Percentiles rank a stretch among this genome's conserved stretches.
Evolutionary conservation across 139 green algal species (phyloP).

Genomic region (Nannochloris sp.): DNA sequence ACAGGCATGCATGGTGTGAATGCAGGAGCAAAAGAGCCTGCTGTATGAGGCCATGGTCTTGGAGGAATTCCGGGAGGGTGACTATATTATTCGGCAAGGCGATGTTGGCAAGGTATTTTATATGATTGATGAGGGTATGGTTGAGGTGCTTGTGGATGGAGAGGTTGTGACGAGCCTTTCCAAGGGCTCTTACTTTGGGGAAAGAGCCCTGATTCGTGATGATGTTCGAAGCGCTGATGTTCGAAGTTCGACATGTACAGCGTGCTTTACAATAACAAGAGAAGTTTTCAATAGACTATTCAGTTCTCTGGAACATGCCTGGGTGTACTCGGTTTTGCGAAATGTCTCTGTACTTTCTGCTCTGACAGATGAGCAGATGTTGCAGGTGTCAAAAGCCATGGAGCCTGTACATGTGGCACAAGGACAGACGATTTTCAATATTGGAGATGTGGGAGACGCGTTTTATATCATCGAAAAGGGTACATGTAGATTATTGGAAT

Average conservation of each 20-base stretch:
- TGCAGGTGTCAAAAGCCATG: constrained; percentile 61
- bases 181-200: constrained; percentile 64
- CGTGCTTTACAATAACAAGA: constrained; percentile 53
- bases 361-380: constrained; percentile 66
- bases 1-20: background rate
- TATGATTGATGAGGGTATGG: constrained; percentile 57
- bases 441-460: constrained; percentile 50
- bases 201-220: constrained; percentile 59
- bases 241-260: constrained; percentile 3
- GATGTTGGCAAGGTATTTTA: constrained; percentile 50
- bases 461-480: constrained; percentile 85
- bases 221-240: constrained; percentile 18
- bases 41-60: constrained; percentile 70
- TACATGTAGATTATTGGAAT: constrained; percentile 54
- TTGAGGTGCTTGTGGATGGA: constrained; percentile 20
- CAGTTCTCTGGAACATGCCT: constrained; percentile 70
- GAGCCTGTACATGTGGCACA: constrained; percentile 9
- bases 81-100: constrained; percentile 40
- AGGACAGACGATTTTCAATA: constrained; percentile 44
- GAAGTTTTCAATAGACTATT: constrained; percentile 73
- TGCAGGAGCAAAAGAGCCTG: constrained; percentile 46
- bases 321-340: constrained; percentile 71
- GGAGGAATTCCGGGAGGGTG: constrained; percentile 36
- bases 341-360: constrained; percentile 70
- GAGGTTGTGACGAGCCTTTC: constrained; percentile 21